These are phyloP conservation scores for Poronia punctata DNA, from an alignment of 495 filamentous ascomycete species.

Conservation along the genomic window DNA sequence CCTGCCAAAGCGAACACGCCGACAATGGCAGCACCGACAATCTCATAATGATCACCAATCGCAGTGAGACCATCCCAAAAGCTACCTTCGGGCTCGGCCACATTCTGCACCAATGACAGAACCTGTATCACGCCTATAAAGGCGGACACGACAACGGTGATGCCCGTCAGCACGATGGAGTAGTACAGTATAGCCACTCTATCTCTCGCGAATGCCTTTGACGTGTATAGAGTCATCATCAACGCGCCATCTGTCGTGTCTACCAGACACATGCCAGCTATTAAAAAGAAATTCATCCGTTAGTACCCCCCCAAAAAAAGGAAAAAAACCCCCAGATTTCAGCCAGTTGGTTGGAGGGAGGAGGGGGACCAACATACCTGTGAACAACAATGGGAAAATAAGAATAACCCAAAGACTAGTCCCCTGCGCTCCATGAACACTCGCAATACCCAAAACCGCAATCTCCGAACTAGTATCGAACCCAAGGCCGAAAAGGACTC, in stretches of 20 bases:
- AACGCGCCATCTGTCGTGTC: constrained; percentile 89
- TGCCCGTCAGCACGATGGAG: constrained; percentile 77
- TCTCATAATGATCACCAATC: constrained; percentile 75
- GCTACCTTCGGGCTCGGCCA: constrained; percentile 60
- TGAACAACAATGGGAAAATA: constrained; percentile 87
- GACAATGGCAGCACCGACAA: constrained; percentile 79
- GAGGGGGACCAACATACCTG: constrained; percentile 43
- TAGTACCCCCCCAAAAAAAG: background rate
- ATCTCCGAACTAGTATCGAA: constrained; percentile 97
- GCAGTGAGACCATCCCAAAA: constrained; percentile 84
- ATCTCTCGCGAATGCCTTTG: constrained; percentile 64
- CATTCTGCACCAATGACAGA: constrained; percentile 65
- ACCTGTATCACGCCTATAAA: constrained; percentile 83
- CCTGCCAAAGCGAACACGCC: constrained; percentile 76
- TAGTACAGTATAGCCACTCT: constrained; percentile 87
- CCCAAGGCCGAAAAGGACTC: constrained; percentile 84
- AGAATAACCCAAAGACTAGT: constrained; percentile 92
- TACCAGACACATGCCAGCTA: constrained; percentile 82
- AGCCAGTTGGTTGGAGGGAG: background rate
- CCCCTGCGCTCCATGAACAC: constrained; percentile 74
- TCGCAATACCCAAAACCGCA: constrained; percentile 82
- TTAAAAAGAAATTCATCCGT: too few relatives aligned
- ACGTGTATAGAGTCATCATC: constrained; percentile 92
- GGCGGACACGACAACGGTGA: constrained; percentile 83
- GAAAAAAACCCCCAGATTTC: constrained; percentile 4